These are phyloP conservation scores for Cucurbita ficifolia DNA, from an alignment of 306 rosid species.

Conservation along the genomic window DNA sequence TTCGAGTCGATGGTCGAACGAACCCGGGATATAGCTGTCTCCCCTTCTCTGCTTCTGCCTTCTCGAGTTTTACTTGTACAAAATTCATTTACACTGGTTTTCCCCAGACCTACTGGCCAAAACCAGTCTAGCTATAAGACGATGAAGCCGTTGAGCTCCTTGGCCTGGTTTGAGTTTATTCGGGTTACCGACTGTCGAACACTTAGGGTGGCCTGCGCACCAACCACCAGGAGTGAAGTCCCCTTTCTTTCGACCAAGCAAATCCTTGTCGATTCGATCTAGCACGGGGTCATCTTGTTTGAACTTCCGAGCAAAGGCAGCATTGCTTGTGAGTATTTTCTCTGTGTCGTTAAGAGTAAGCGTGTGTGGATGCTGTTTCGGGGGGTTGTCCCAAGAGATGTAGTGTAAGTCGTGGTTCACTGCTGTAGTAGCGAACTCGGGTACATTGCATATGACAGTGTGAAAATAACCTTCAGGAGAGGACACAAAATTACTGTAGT, in stretches of 20 bases:
- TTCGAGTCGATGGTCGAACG: neutral
- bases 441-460: slow-evolving; percentile 72
- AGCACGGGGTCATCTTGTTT: slow-evolving; percentile 37
- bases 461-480: slow-evolving; percentile 96
- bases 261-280: slow-evolving; percentile 48
- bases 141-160: slow-evolving; percentile 47
- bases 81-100: slow-evolving; percentile 54
- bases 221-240: slow-evolving; percentile 75
- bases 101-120: slow-evolving; percentile 32
- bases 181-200: slow-evolving; percentile 54
- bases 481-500: slow-evolving; percentile 76
- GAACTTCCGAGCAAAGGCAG: slow-evolving; percentile 85
- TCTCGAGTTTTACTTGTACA: neutral
- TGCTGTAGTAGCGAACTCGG: slow-evolving; percentile 47
- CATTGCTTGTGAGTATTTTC: slow-evolving; percentile 52
- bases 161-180: slow-evolving; percentile 55
- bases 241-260: slow-evolving; percentile 32
- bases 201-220: slow-evolving; percentile 63
- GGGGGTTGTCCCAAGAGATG: slow-evolving; percentile 87
- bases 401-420: slow-evolving; percentile 74
- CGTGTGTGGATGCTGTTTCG: slow-evolving; percentile 71
- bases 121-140: slow-evolving; percentile 25
- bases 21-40: neutral
- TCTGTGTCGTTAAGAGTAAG: slow-evolving; percentile 61
- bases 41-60: neutral